Conservation (phyloP, 2,329 filamentous ascomycete genomes). For the Rhynchosporium agropyri region DNA sequence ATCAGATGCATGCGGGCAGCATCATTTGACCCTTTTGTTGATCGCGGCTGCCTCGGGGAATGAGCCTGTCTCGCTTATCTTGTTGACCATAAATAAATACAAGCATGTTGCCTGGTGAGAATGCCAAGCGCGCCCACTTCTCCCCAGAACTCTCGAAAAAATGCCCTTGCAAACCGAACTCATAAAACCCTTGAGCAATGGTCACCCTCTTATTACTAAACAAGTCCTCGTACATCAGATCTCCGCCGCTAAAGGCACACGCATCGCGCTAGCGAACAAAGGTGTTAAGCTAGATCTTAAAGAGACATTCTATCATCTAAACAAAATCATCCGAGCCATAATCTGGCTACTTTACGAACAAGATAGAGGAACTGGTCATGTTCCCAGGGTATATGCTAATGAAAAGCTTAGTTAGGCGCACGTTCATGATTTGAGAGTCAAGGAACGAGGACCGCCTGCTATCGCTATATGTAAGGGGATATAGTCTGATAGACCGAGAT, state of each 20-base stretch:
- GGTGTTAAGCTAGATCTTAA: background rate
- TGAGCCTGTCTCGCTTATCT: background rate
- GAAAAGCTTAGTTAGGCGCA: background rate
- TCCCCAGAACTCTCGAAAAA: background rate
- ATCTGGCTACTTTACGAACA: constrained; percentile 7
- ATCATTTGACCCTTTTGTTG: background rate
- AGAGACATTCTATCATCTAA: background rate
- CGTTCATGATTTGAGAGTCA: constrained; percentile 14
- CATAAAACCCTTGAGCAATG: background rate
- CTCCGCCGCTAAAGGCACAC: background rate
- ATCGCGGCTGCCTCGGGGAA: constrained; percentile 6
- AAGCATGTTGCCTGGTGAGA: background rate
- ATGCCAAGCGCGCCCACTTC: no score
- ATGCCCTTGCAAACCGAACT: no score
- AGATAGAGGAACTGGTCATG: background rate
- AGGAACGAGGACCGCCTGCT: constrained; percentile 6
- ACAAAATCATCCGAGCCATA: constrained; percentile 1
- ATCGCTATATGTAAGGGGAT: background rate
- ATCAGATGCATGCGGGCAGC: background rate
- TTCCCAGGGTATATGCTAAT: constrained; percentile 8
- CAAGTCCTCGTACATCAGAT: constrained; percentile 5
- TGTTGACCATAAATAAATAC: background rate
- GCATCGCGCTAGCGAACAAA: constrained; percentile 1
- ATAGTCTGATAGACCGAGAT: background rate
- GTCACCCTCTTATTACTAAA: background rate